Conservation (phyloP, 257 asterid genomes). For the Marsdenia floribunda region DNA sequence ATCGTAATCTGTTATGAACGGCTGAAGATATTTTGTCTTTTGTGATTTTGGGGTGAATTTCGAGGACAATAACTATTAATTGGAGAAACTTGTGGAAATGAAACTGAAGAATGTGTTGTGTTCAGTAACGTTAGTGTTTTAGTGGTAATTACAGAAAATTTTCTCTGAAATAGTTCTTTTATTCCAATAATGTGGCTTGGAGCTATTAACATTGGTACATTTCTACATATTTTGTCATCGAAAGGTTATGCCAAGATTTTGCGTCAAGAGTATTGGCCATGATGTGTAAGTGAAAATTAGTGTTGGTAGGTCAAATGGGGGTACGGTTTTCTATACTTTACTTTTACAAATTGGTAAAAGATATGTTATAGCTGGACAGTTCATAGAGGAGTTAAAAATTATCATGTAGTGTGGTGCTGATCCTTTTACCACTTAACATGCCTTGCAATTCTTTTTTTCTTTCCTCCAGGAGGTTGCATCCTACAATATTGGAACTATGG, state of each 20-base stretch:
- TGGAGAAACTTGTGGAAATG: not conserved
- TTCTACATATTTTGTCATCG: not conserved
- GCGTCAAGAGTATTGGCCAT: not conserved
- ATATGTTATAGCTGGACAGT: not conserved
- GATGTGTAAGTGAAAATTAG: not conserved
- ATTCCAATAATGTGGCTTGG: not conserved
- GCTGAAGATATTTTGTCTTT: not conserved
- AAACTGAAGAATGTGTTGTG: not conserved
- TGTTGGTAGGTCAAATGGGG: not conserved
- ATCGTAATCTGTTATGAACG: not conserved
- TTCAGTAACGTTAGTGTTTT: not conserved
- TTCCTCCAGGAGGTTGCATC: conserved; percentile 59
- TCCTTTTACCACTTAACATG: not conserved
- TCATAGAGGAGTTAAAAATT: not conserved
- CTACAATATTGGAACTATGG: conserved; percentile 75
- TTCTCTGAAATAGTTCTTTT: not conserved
- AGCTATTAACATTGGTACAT: not conserved
- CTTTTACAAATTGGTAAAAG: not conserved
- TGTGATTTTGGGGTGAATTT: not conserved
- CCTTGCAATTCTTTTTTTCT: not conserved
- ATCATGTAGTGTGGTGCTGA: too few relatives aligned
- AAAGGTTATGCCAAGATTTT: not conserved
- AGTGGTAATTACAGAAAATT: not conserved
- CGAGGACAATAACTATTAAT: not conserved
- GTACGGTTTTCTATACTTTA: not conserved